Evolutionary conservation across 1,284 basidiomycete species (phyloP), one percentile per base, ranked within the genome.

Genomic region (Ceratobasidium sp.): DNA sequence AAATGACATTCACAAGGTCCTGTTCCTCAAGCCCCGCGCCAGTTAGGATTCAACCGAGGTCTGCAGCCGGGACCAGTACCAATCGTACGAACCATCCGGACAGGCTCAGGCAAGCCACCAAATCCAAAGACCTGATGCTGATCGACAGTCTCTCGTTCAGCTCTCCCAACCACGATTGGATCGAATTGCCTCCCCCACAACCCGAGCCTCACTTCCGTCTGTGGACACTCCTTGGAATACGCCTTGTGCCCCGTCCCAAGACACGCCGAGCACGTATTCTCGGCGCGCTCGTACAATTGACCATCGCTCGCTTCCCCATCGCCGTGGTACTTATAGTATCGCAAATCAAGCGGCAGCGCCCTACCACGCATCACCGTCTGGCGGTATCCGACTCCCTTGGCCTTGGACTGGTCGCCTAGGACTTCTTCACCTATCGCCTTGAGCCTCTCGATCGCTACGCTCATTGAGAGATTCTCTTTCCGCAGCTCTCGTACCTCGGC

Each of bases 241-340:
- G 72, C 60, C 26, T 20, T 28, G 46, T 75, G 72, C 44, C 72
- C 72, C 13, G 26, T 64, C 2, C 58, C 58, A 42, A 75, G 49
- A 42, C 72, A 75, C n/a, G 72, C 72, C 1, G 3, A n/a, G 39
- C 72, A 75, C 6, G 72, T 75, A 40, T 53, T n/a, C 28, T 39
- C 23, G 15, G 60, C 42, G 28, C 72, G 72, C 23, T 28, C 18
- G 39, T 75, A 64, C 28, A 75, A 46, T 33, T 39, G 26, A 26
- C 72, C 72, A 33, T 75, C 72, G 10, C 40, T 20, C 18, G 42
- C 42, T 51, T 49, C 23, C 1, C 72, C 72, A 20, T 64, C 46
- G 5, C 72, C 72, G 26, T 18, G 63, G 26, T 75, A 75, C 20
- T 64, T 75, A 28, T 75, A 75, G 46, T 75, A 49, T 13, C 72